These are phyloP conservation scores for Trichosporon asahii DNA, from an alignment of 1,284 basidiomycete species.

Conservation along the genomic window DNA sequence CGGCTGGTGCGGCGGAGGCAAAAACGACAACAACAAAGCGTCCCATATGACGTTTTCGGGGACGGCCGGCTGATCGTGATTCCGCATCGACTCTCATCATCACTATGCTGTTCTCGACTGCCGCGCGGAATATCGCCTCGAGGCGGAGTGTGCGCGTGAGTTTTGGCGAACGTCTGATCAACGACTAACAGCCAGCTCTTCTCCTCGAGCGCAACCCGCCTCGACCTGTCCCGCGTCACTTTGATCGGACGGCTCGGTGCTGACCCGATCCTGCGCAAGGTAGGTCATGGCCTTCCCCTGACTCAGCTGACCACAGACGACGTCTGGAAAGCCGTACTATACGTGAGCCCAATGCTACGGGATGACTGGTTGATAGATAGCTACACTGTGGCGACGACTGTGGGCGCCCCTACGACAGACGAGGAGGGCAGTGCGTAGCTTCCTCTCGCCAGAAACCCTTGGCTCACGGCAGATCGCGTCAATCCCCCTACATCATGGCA, in stretches of 20 bases:
- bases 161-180: neutral
- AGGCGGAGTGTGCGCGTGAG: constrained; percentile 17
- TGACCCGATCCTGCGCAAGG: constrained; percentile 38
- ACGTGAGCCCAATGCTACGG: constrained; percentile 20
- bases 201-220: neutral
- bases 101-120: constrained; percentile 15
- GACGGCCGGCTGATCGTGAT: neutral
- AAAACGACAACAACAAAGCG: neutral
- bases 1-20: neutral
- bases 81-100: neutral
- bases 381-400: constrained; percentile 41
- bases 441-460: too few relatives aligned
- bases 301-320: constrained; percentile 26
- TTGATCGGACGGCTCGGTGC: constrained; percentile 44
- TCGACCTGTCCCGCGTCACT: constrained; percentile 39
- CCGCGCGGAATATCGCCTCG: neutral
- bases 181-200: neutral
- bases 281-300: constrained; percentile 7
- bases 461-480: constrained; percentile 24
- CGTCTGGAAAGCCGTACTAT: constrained; percentile 42
- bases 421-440: constrained; percentile 28
- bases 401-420: constrained; percentile 24
- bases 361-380: constrained; percentile 19
- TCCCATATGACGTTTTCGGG: constrained; percentile 1
- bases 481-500: constrained; percentile 44